Conservation (phyloP, 495 filamentous ascomycete species). For the Penicillium coprophilum region DNA sequence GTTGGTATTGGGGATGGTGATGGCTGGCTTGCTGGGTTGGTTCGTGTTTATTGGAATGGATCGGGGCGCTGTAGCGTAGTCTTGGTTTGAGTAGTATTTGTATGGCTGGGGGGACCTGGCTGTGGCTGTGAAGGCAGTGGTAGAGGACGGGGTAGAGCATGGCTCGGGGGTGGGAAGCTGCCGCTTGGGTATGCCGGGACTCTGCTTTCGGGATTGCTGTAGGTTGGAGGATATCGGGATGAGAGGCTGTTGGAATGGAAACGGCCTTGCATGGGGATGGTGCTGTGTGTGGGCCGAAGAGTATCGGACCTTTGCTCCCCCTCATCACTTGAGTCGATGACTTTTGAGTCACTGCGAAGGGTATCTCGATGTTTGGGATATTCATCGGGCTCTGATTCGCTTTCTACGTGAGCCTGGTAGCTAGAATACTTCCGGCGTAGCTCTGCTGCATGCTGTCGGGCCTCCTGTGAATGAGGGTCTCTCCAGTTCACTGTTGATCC, state of each 20-base stretch:
- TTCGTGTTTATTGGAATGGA: conserved; percentile 18
- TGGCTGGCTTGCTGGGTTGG: conserved; percentile 5
- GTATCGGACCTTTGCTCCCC: conserved; percentile 22
- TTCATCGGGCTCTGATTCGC: conserved; percentile 35
- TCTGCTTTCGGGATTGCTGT: conserved; percentile 4
- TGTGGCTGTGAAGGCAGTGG: not conserved
- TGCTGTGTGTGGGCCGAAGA: conserved; percentile 16
- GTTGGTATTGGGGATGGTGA: conserved; percentile 12
- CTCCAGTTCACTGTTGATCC: conserved; percentile 35
- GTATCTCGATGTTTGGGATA: conserved; percentile 7
- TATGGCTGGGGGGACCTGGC: conserved; percentile 7
- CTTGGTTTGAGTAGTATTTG: conserved; percentile 11
- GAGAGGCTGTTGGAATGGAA: conserved; percentile 20
- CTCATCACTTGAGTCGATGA: conserved; percentile 24
- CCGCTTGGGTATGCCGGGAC: conserved; percentile 15
- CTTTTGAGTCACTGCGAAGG: not conserved
- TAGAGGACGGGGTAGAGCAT: conserved; percentile 13
- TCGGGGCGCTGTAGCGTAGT: conserved; percentile 14
- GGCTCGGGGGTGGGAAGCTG: conserved; percentile 21
- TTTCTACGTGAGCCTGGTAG: conserved; percentile 42
- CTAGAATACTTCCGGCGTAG: conserved; percentile 31
- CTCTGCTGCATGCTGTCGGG: conserved; percentile 27
- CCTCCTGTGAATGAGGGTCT: conserved; percentile 36
- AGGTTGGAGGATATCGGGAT: conserved; percentile 16
- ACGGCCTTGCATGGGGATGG: conserved; percentile 16